A percentile compares a stretch with the other conserved stretches of the same genome.
Evolutionary conservation across 129 eudicot genomes (phyloP).

Genomic region (Helianthus annuus): DNA sequence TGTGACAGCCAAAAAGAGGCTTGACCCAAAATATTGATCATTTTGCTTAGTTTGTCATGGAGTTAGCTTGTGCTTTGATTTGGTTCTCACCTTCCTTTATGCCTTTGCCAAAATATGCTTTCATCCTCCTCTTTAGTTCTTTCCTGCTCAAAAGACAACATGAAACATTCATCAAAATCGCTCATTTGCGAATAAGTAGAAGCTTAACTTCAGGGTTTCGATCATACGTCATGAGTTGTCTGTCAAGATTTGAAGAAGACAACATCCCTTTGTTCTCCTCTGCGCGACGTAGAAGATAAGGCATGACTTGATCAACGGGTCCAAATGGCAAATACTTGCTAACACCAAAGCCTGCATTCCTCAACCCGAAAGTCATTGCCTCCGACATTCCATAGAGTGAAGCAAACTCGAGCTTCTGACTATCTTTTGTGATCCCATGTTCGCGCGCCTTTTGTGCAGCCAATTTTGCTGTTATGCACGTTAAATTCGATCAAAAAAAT

Average conservation of each 20-base stretch:
- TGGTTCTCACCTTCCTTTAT: constrained; percentile 14
- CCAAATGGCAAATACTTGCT: constrained; percentile 87
- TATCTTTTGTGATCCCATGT: constrained; percentile 58
- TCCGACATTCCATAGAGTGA: constrained; percentile 92
- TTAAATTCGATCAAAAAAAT: not conserved
- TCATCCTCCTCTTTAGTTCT: constrained; percentile 72
- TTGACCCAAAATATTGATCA: constrained; percentile 2
- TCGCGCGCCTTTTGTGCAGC: constrained; percentile 64
- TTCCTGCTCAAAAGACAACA: constrained; percentile 42
- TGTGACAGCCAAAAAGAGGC: constrained; percentile 13
- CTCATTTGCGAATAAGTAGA: not conserved
- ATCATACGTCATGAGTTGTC: constrained; percentile 64
- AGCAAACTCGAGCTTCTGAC: constrained; percentile 63
- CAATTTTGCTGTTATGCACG: constrained; percentile 44
- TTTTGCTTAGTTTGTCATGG: constrained; percentile 19
- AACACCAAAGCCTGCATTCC: constrained; percentile 62
- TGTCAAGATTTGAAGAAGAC: constrained; percentile 57
- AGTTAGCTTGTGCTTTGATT: constrained; percentile 23
- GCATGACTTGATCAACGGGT: constrained; percentile 77
- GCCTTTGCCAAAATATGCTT: constrained; percentile 18
- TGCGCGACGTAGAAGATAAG: constrained; percentile 80
- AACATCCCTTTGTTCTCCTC: constrained; percentile 78
- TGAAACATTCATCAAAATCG: not conserved
- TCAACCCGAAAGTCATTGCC: constrained; percentile 56
- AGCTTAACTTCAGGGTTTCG: not conserved